Evolutionary conservation across 1,284 basidiomycete species (phyloP).

Genomic region (Apiotrichum sp.): DNA sequence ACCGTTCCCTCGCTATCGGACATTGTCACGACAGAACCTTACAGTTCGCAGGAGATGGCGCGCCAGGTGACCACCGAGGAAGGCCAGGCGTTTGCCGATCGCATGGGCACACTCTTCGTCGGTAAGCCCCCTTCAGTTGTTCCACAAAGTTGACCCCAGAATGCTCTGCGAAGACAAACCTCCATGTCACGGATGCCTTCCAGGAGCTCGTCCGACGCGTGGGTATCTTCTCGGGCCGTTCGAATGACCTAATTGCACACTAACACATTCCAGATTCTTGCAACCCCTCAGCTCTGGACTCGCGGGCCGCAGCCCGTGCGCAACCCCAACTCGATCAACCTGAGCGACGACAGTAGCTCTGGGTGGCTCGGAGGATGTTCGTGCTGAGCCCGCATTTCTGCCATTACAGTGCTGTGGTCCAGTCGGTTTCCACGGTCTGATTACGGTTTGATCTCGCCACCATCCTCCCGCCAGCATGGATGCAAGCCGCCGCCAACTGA

Average conservation of each 20-base stretch:
- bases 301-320: conserved; percentile 17
- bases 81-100: conserved; percentile 70
- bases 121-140: conserved; percentile 52
- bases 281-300: conserved; percentile 42
- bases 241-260: no score
- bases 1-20: no score
- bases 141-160: conserved; percentile 27
- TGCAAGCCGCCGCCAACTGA: no score
- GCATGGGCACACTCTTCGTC: conserved; percentile 76
- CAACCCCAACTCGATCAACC: background rate
- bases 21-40: background rate
- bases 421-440: no score
- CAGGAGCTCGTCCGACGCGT: conserved; percentile 66
- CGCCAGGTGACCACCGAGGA: conserved; percentile 77
- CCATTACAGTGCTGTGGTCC: no score
- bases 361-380: conserved; percentile 16
- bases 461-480: no score
- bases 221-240: conserved; percentile 6
- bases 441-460: no score
- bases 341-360: conserved; percentile 10
- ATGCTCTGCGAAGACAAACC: conserved; percentile 71
- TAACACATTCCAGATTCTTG: conserved; percentile 38
- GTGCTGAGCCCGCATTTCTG: conserved; percentile 5
- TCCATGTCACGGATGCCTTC: conserved; percentile 74
- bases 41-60: conserved; percentile 49